phyloP scores from a whole-genome alignment of 1,284 basidiomycete species.

The Athelia psychrophila region DNA sequence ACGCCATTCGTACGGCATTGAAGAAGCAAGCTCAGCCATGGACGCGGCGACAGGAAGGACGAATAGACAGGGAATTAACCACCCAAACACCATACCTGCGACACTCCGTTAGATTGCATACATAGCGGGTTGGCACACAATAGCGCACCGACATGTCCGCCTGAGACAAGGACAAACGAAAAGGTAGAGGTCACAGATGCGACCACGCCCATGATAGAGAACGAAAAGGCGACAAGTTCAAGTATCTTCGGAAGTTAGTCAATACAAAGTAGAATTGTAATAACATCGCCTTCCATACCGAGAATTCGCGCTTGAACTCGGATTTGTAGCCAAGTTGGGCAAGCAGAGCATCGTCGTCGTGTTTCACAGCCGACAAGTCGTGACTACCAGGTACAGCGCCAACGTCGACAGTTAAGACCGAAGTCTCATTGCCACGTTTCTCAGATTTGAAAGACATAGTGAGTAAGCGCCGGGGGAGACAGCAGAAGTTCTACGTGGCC shows the following conservation, averaged over 20 bases:
- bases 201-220: constrained; percentile 76
- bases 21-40: constrained; percentile 71
- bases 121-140: background rate
- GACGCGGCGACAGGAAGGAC: constrained; percentile 64
- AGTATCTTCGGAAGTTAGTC: constrained; percentile 42
- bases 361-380: constrained; percentile 24
- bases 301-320: constrained; percentile 77
- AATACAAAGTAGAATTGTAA: background rate
- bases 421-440: background rate
- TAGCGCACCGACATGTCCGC: constrained; percentile 28
- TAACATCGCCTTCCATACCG: constrained; percentile 36
- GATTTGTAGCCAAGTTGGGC: constrained; percentile 71
- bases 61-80: constrained; percentile 71
- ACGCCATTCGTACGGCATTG: constrained; percentile 61
- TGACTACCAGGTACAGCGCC: background rate
- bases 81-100: constrained; percentile 76
- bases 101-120: constrained; percentile 50
- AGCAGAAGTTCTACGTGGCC: too few relatives aligned
- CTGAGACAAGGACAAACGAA: constrained; percentile 59
- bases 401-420: background rate
- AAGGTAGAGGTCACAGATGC: constrained; percentile 68
- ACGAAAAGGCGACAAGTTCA: constrained; percentile 66
- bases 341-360: constrained; percentile 54
- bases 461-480: too few relatives aligned
- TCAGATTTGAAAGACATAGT: background rate